Conservation (phyloP, 2,329 filamentous ascomycete species). For the Fusarium equiseti region DNA sequence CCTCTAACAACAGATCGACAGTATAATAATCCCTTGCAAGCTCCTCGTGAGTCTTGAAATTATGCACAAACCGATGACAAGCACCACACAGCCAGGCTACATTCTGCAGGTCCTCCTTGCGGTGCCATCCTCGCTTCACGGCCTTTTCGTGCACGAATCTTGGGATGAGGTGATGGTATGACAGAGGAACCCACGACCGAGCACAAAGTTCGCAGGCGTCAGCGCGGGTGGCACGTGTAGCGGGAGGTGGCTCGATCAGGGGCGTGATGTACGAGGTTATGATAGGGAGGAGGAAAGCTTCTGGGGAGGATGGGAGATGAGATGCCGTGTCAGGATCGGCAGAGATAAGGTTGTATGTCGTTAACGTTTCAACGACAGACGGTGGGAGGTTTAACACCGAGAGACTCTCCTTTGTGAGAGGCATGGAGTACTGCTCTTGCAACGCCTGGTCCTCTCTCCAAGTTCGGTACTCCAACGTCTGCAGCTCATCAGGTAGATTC, state of each 20-base stretch:
- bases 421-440: conserved; percentile 67
- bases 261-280: conserved; percentile 72
- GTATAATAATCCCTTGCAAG: conserved; percentile 79
- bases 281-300: conserved; percentile 72
- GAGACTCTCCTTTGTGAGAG: conserved; percentile 67
- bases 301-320: conserved; percentile 54
- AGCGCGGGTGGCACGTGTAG: conserved; percentile 68
- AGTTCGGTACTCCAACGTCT: conserved; percentile 69
- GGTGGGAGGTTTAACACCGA: conserved; percentile 64
- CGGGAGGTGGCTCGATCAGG: conserved; percentile 71
- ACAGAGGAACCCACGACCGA: conserved; percentile 79
- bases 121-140: conserved; percentile 83
- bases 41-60: conserved; percentile 80
- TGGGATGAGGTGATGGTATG: conserved; percentile 91
- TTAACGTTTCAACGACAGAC: conserved; percentile 73
- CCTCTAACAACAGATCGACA: conserved; percentile 75
- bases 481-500: conserved; percentile 70
- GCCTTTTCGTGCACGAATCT: conserved; percentile 80
- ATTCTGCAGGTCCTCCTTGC: conserved; percentile 78
- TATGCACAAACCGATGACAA: conserved; percentile 86
- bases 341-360: conserved; percentile 73
- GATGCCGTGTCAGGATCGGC: conserved; percentile 52
- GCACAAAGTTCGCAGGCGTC: conserved; percentile 80
- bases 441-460: conserved; percentile 60
- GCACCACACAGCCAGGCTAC: conserved; percentile 89